These are phyloP conservation scores for Pseudocercospora pini-densiflorae DNA, from an alignment of 2,329 filamentous ascomycete genomes.

Conservation along the genomic window DNA sequence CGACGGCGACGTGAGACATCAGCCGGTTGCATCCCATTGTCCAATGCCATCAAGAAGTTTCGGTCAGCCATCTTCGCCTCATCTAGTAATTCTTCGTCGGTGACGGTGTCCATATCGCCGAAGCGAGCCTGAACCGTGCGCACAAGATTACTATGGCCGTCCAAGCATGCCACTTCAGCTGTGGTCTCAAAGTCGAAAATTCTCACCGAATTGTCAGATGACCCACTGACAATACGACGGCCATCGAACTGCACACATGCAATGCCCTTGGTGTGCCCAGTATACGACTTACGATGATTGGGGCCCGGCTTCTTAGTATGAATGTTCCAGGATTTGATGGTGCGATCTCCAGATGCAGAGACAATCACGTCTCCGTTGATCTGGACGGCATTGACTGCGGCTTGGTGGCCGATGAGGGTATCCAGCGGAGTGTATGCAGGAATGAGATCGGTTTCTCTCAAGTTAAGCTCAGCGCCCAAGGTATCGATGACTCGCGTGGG, in stretches of 20 bases:
- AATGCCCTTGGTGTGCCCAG: constrained; percentile 92
- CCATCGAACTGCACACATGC: constrained; percentile 98
- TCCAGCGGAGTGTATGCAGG: constrained; percentile 78
- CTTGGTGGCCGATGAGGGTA: constrained; percentile 79
- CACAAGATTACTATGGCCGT: constrained; percentile 82
- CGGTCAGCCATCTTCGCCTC: constrained; percentile 75
- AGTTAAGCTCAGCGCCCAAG: background rate
- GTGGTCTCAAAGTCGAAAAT: constrained; percentile 88
- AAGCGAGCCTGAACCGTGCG: constrained; percentile 95
- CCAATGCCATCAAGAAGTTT: constrained; percentile 67
- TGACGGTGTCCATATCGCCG: constrained; percentile 77
- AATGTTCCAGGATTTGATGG: constrained; percentile 95
- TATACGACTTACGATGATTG: constrained; percentile 60
- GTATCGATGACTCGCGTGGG: constrained; percentile 44
- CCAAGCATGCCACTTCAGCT: constrained; percentile 85
- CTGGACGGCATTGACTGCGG: constrained; percentile 95
- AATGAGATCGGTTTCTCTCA: constrained; percentile 50
- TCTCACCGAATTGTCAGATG: constrained; percentile 93
- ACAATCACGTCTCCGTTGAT: constrained; percentile 85
- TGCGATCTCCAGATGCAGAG: constrained; percentile 90
- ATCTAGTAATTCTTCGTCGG: constrained; percentile 71
- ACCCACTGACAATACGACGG: constrained; percentile 89
- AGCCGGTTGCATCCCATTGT: constrained; percentile 47
- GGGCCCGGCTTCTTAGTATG: constrained; percentile 64
- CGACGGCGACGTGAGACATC: constrained; percentile 41